Evolutionary conservation across 495 filamentous ascomycete species (phyloP), one percentile per base, ranked within the genome.

Genomic region (Lophiotrema nucula): DNA sequence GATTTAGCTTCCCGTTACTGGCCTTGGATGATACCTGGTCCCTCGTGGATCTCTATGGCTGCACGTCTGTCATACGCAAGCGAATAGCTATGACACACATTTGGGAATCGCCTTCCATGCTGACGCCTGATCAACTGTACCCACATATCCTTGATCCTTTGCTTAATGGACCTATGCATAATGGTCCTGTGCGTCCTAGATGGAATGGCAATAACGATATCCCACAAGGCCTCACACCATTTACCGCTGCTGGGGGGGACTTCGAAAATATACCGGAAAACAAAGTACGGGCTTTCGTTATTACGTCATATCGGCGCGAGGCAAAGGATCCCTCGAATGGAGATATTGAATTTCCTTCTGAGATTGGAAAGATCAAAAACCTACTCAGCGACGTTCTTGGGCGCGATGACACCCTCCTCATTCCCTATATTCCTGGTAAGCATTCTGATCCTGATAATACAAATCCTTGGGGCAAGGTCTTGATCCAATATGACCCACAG

Each of bases 61-160:
- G 52, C 38, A 55, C 52, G 5, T 27, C 41, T 2, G 39, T 55
- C 2, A 45, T 55, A 31, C 52, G 52, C 11, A 55, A 45, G n/a
- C 21, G 52, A 23, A 46, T 55, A 11, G 45, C 3, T 5, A 46
- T 55, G 41, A 13, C 39, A 3, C 52, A 55, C 41, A 35, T 55
- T 21, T 55, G 38, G 39, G 52, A 55, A 33, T 11, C 18, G n/a
- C 52, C 52, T 12, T 28, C 41, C 15, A 31, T 55, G 12, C 1
- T 27, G 18, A n/a, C 8, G 16, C 13, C 23, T 2, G 10, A 28
- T 4, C 2, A 41, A 1, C 24, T 43, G 10, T 19, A 42, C 0
- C 4, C 49, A 28, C 10, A 42, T 4, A 19, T 28, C 23, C 25
- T 33, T 3, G 46, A 49, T 18, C 3, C 19, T 18, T 16, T 49